Conservation (phyloP, 805 yeast genomes). For the Spathaspora girioi region DNA sequence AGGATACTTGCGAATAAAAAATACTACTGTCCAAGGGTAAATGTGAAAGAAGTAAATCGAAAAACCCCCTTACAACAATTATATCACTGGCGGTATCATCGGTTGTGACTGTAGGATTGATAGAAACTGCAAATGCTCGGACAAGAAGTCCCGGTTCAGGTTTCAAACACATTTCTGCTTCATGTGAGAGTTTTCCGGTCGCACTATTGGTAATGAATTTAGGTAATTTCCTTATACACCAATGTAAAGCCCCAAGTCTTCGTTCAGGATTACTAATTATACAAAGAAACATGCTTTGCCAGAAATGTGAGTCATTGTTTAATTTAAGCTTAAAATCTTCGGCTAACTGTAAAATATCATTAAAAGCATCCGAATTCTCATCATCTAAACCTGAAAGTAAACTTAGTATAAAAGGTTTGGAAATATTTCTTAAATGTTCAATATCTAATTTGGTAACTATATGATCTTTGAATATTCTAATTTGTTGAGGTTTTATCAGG, state of each 20-base stretch:
- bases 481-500: slow-evolving; percentile 75
- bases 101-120: slow-evolving; percentile 37
- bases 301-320: slow-evolving; percentile 69
- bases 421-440: slow-evolving; percentile 46
- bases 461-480: slow-evolving; percentile 56
- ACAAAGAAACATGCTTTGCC: slow-evolving; percentile 78
- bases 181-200: slow-evolving; percentile 31
- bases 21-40: slow-evolving; percentile 63
- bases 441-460: slow-evolving; percentile 42
- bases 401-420: slow-evolving; percentile 70
- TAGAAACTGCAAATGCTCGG: slow-evolving; percentile 68
- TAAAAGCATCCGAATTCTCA: slow-evolving; percentile 80
- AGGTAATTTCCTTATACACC: slow-evolving; percentile 69
- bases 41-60: slow-evolving; percentile 71
- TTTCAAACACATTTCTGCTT: slow-evolving; percentile 56
- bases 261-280: slow-evolving; percentile 77
- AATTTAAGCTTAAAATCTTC: slow-evolving; percentile 56
- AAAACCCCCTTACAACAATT: slow-evolving; percentile 77
- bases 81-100: slow-evolving; percentile 48
- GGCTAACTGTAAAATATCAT: slow-evolving; percentile 54
- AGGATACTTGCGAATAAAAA: slow-evolving; percentile 43
- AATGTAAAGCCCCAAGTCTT: slow-evolving; percentile 78
- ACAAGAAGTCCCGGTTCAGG: slow-evolving; percentile 81
- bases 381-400: slow-evolving; percentile 89
- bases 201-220: slow-evolving; percentile 29